These are phyloP conservation scores for Datura wrightii DNA, from an alignment of 257 asterid species.

Conservation along the genomic window DNA sequence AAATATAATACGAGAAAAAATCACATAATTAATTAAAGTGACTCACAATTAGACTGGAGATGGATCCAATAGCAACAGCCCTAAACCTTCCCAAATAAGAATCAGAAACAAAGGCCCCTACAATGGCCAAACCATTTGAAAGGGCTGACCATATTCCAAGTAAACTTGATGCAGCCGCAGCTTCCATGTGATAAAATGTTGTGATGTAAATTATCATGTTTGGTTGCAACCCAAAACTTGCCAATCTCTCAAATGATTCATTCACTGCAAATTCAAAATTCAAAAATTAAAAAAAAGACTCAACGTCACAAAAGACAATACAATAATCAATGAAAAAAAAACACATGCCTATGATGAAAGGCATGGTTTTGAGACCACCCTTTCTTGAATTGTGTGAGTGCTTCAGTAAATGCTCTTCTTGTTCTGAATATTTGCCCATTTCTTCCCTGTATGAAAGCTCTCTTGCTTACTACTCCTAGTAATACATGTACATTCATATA, in stretches of 20 bases:
- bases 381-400: background rate
- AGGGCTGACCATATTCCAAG: conserved; percentile 32
- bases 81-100: conserved; percentile 36
- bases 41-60: conserved; percentile 35
- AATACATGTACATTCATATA: no score
- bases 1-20: no score
- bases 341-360: conserved; percentile 29
- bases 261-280: conserved; percentile 30
- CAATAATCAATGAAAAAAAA: background rate
- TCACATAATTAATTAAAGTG: background rate
- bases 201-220: conserved; percentile 37
- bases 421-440: background rate
- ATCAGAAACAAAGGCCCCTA: conserved; percentile 36
- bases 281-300: background rate
- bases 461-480: background rate
- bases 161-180: conserved; percentile 32
- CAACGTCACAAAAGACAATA: no score
- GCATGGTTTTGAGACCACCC: conserved; percentile 35
- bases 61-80: conserved; percentile 33
- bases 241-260: conserved; percentile 38
- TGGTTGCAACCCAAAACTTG: conserved; percentile 33
- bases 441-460: background rate
- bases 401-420: background rate
- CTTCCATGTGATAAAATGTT: conserved; percentile 27
- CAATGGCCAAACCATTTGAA: conserved; percentile 35